Evolutionary conservation across 2,329 filamentous ascomycete species (phyloP).

Genomic region (Epichloe sylvatica): DNA sequence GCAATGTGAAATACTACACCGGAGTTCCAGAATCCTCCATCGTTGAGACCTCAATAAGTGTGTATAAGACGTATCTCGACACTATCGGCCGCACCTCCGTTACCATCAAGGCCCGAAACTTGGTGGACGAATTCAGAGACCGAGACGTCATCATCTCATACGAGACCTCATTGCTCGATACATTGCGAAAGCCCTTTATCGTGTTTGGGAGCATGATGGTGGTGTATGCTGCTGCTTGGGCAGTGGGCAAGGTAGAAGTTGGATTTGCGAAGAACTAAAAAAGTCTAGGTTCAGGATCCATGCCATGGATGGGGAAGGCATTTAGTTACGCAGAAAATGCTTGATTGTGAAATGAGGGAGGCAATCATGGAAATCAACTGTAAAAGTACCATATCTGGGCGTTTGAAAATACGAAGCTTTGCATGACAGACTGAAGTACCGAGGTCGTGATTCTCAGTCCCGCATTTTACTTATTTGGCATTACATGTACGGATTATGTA

Average conservation of each 20-base stretch:
- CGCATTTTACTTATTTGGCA: no score
- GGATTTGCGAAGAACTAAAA: conserved; percentile 48
- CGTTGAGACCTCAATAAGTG: conserved; percentile 40
- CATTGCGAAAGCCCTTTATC: conserved; percentile 73
- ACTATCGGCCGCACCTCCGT: conserved; percentile 77
- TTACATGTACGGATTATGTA: no score
- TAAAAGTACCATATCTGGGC: conserved; percentile 9
- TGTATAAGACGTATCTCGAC: conserved; percentile 87
- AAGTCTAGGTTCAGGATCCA: neutral
- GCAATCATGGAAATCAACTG: neutral
- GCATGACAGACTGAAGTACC: conserved; percentile 5
- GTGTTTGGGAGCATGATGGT: conserved; percentile 59
- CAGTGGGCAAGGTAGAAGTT: conserved; percentile 64
- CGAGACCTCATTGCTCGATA: conserved; percentile 61
- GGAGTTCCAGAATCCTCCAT: conserved; percentile 52
- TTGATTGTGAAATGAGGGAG: neutral
- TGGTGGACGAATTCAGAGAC: conserved; percentile 82
- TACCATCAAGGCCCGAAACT: conserved; percentile 65
- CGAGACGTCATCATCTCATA: conserved; percentile 77
- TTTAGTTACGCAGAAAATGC: neutral
- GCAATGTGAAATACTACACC: conserved; percentile 67
- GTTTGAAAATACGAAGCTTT: conserved; percentile 7
- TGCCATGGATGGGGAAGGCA: neutral
- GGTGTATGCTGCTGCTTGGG: conserved; percentile 64
- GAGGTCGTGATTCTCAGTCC: neutral